phyloP scores from a whole-genome alignment of 768 basidiomycete species.

The Termitomyces sp. region DNA sequence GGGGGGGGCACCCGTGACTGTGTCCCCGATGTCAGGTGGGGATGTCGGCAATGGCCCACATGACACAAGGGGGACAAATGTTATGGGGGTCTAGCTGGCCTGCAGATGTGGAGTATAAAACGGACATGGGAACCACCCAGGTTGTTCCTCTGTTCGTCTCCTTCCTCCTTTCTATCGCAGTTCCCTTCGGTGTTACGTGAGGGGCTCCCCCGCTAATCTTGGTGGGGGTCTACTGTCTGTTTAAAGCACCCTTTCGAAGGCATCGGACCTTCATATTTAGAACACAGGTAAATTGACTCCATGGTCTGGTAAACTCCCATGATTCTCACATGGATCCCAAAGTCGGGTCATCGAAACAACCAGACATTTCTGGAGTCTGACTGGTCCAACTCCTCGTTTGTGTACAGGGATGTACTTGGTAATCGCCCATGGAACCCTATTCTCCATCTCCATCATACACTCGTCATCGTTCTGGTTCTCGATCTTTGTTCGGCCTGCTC shows the following conservation, averaged over 20 bases:
- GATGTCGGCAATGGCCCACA: slow-evolving; percentile 10
- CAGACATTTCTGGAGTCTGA: not conserved
- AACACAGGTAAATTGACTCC: not conserved
- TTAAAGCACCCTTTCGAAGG: not conserved
- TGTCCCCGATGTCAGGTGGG: slow-evolving; percentile 10
- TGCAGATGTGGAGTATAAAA: slow-evolving; percentile 7
- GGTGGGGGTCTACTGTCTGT: too few relatives aligned
- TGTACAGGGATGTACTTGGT: not conserved
- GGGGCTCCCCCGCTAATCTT: not conserved
- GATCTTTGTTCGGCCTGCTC: not conserved
- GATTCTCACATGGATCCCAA: not conserved
- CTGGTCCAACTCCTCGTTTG: not conserved
- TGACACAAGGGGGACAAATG: slow-evolving; percentile 6
- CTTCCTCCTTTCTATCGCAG: not conserved
- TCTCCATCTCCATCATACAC: not conserved
- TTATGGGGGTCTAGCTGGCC: not conserved
- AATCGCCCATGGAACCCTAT: not conserved
- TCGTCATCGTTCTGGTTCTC: not conserved
- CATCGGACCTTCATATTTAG: not conserved
- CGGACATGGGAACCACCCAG: slow-evolving; percentile 1
- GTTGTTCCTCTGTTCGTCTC: not conserved
- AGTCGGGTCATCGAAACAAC: not conserved
- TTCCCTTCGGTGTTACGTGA: not conserved
- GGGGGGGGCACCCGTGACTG: slow-evolving; percentile 10
- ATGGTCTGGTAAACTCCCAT: not conserved